Conservation (phyloP, 805 yeast species). For the Starmerella riodocensis region DNA sequence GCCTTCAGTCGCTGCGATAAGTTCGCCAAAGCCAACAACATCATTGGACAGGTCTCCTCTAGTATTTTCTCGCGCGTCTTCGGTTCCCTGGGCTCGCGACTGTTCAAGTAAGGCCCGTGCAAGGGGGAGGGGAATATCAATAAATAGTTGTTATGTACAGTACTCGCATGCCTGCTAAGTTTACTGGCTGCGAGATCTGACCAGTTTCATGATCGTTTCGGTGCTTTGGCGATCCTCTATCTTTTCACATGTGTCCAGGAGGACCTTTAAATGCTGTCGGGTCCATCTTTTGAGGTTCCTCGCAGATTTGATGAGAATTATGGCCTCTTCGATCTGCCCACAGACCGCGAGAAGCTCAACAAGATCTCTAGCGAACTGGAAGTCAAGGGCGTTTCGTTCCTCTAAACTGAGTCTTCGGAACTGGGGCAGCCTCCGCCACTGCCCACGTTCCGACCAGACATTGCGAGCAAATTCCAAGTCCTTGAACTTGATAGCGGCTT, state of each 20-base stretch:
- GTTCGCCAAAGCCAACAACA: slow-evolving; percentile 68
- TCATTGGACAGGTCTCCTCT: slow-evolving; percentile 31
- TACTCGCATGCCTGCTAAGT: background rate
- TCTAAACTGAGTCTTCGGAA: slow-evolving; percentile 35
- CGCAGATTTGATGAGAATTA: slow-evolving; percentile 53
- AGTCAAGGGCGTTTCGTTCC: slow-evolving; percentile 38
- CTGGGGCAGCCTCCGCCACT: slow-evolving; percentile 41
- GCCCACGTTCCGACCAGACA: slow-evolving; percentile 72
- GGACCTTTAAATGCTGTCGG: slow-evolving; percentile 33
- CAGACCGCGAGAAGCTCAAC: slow-evolving; percentile 43
- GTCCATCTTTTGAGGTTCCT: slow-evolving; percentile 61
- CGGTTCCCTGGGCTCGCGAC: slow-evolving; percentile 10
- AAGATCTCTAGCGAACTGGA: slow-evolving; percentile 61
- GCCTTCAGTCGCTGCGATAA: slow-evolving; percentile 89
- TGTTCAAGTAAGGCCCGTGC: slow-evolving; percentile 7
- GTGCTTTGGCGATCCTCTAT: slow-evolving; percentile 32
- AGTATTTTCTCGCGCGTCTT: slow-evolving; percentile 16
- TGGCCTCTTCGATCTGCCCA: slow-evolving; percentile 53
- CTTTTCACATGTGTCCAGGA: slow-evolving; percentile 31
- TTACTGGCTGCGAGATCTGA: background rate
- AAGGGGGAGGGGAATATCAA: background rate
- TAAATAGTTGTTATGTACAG: slow-evolving; percentile 1
- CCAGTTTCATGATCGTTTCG: background rate
- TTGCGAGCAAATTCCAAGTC: slow-evolving; percentile 46
- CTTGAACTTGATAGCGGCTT: slow-evolving; percentile 48